Conservation (phyloP, 2,329 filamentous ascomycete species). For the Microdochium nivale region DNA sequence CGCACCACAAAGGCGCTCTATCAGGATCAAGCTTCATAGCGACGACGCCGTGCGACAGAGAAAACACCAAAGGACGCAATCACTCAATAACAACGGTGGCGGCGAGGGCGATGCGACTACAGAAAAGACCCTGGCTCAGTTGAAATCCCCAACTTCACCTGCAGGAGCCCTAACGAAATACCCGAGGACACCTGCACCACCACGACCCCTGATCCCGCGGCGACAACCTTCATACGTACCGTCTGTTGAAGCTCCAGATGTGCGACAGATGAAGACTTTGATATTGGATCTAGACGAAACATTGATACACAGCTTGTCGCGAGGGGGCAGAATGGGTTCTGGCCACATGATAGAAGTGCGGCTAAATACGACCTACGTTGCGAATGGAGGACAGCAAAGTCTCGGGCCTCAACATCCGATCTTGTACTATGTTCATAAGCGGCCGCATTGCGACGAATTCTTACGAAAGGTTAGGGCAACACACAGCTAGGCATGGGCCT, state of each 20-base stretch:
- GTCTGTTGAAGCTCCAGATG: constrained; percentile 33
- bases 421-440: constrained; percentile 97
- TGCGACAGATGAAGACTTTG: constrained; percentile 75
- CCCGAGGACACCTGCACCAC: constrained; percentile 80
- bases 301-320: constrained; percentile 94
- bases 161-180: constrained; percentile 75
- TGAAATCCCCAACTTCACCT: constrained; percentile 91
- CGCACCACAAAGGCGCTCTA: constrained; percentile 65
- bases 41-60: constrained; percentile 65
- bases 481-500: not conserved
- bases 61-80: constrained; percentile 57
- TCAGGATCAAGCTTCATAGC: constrained; percentile 81
- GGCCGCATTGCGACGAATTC: constrained; percentile 94
- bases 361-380: constrained; percentile 63
- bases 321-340: constrained; percentile 89
- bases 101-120: constrained; percentile 23
- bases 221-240: constrained; percentile 83
- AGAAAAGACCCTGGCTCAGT: constrained; percentile 56
- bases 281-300: constrained; percentile 96
- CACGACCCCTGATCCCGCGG: constrained; percentile 79
- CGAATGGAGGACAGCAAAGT: constrained; percentile 54
- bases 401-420: constrained; percentile 89
- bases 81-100: constrained; percentile 33
- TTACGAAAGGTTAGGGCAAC: constrained; percentile 60
- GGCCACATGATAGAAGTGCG: constrained; percentile 99